phyloP scores from a whole-genome alignment of 371 early-diverging fungal species.

The Dinochytrium kinnereticum region DNA sequence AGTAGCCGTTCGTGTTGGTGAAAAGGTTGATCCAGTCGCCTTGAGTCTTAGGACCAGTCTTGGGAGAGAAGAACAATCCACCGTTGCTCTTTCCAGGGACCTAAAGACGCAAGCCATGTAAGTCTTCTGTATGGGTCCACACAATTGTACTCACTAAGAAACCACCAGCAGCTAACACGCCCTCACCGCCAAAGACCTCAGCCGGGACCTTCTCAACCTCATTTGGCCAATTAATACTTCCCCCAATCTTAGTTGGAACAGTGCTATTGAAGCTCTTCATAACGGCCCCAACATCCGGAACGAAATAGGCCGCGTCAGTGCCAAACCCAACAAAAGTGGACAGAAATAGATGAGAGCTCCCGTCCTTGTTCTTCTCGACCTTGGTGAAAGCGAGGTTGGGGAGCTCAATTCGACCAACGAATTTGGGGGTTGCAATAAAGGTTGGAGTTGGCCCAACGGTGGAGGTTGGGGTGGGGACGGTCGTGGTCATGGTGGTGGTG shows the following conservation, averaged over 20 bases:
- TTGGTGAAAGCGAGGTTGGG: conserved; percentile 23
- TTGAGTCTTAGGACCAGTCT: conserved; percentile 24
- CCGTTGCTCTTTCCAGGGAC: conserved; percentile 31
- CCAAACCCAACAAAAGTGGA: conserved; percentile 31
- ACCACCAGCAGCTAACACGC: conserved; percentile 30
- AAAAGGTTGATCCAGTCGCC: conserved; percentile 5
- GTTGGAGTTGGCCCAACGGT: not conserved
- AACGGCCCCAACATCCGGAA: conserved; percentile 21
- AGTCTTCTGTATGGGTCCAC: not conserved
- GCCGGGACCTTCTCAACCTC: conserved; percentile 17
- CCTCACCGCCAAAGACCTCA: conserved; percentile 17
- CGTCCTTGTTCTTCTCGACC: conserved; percentile 10
- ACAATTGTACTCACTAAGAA: conserved; percentile 10
- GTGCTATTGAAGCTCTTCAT: conserved; percentile 4
- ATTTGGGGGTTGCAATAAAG: not conserved
- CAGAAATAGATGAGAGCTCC: conserved; percentile 21
- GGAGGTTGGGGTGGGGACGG: not conserved
- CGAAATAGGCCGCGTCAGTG: conserved; percentile 22
- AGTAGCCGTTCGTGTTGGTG: conserved; percentile 15
- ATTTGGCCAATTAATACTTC: conserved; percentile 35
- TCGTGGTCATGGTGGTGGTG: conserved; percentile 7
- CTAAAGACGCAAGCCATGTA: not conserved
- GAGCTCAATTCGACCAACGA: conserved; percentile 10
- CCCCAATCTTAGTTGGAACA: conserved; percentile 27
- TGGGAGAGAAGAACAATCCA: conserved; percentile 25